Conservation (phyloP, 2,329 filamentous ascomycete species). For the Paecilomyces fulvus region DNA sequence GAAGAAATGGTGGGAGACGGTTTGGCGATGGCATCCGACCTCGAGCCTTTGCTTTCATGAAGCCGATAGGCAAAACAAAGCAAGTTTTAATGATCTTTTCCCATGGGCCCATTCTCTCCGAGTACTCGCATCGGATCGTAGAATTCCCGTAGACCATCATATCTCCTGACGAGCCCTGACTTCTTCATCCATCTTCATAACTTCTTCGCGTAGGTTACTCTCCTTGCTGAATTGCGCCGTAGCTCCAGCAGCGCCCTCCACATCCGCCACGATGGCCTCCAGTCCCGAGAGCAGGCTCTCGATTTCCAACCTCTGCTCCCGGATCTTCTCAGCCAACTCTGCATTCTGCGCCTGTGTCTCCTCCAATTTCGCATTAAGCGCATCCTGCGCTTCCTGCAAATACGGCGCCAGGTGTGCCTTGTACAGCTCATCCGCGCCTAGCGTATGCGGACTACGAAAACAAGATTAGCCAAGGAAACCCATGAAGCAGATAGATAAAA, state of each 20-base stretch:
- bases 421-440: slow-evolving; percentile 49
- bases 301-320: slow-evolving; percentile 49
- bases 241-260: slow-evolving; percentile 43
- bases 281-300: slow-evolving; percentile 46
- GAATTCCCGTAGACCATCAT: slow-evolving; percentile 10
- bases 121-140: neutral
- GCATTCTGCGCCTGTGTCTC: slow-evolving; percentile 45
- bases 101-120: neutral
- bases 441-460: slow-evolving; percentile 46
- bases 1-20: slow-evolving; percentile 48
- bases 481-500: neutral
- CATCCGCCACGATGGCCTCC: slow-evolving; percentile 48
- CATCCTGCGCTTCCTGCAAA: slow-evolving; percentile 41
- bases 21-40: slow-evolving; percentile 30
- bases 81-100: neutral
- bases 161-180: slow-evolving; percentile 21
- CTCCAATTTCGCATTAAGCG: slow-evolving; percentile 43
- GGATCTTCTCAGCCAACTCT: slow-evolving; percentile 43
- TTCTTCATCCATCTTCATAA: slow-evolving; percentile 37
- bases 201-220: slow-evolving; percentile 32
- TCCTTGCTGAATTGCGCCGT: slow-evolving; percentile 31
- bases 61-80: neutral
- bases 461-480: neutral
- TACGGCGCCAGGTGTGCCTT: slow-evolving; percentile 52
- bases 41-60: slow-evolving; percentile 26